Base-by-base conservation (phyloP, 257 asterid species). In the Penstemon davidsonii region DNA sequence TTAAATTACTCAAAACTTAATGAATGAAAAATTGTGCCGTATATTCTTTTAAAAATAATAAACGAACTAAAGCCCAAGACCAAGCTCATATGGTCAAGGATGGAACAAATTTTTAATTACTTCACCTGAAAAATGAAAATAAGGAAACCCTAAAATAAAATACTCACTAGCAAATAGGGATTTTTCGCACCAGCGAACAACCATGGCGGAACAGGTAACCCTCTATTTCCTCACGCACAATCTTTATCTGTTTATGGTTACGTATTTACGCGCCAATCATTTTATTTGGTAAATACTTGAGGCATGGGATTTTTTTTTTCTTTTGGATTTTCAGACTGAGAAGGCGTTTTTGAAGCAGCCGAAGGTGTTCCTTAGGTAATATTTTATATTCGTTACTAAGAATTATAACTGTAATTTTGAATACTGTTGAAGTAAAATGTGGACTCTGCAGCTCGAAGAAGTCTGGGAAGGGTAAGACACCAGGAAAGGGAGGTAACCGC, bases 401-500 rank as follows among this genome's bases (percentile, higher is more conserved):
- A 11, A 15, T 10, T 63, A 8, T 52, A 71, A 15, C 10, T 55
- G 38, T 8, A 3, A 18, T 9, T 61, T 3, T 54, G 33, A 25
- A 25, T 25, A 1, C 33, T 25, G 33, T 25, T 25, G 33, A 25
- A 25, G 33, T 25, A 25, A 25, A 25, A 25, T 25, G 2, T 25
- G 33, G 33, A 25, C 33, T 25, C 33, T 25, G 55, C 72, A 79
- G 81, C 68, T 81, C 83, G 41, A 81, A 81, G 80, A 83, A 72
- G 54, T 64, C 74, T 0, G 84, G 82, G 6, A 82, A 82, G 55
- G 86, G 86, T 5, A 82, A 82, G 66, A 58, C 82, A 38, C 82
- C 84, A 6, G 87, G 87, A 66, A 82, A 82, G 73, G 84, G 87
- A 3, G 84, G 87, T 4, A 79, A 82, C 47, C 84, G 87, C 49